Conservation (phyloP, 768 basidiomycete species). For the Psilocybe azurescens region DNA sequence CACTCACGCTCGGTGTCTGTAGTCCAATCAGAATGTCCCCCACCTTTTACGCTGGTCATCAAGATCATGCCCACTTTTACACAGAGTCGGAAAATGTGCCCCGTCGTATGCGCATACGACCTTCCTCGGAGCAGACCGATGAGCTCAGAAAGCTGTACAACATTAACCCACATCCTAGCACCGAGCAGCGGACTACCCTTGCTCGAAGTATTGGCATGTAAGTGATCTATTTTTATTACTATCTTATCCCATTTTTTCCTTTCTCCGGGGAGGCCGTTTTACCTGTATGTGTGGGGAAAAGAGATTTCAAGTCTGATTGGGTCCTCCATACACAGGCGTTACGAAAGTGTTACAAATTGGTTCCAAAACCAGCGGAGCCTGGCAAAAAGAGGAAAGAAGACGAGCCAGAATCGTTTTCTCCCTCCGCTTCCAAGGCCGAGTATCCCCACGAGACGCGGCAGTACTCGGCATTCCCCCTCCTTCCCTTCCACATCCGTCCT, state of each 20-base stretch:
- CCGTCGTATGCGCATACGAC: slow-evolving; percentile 68
- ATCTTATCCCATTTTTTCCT: slow-evolving; percentile 26
- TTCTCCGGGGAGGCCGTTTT: slow-evolving; percentile 2
- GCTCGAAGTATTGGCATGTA: slow-evolving; percentile 79
- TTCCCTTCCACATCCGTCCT: slow-evolving; percentile 49
- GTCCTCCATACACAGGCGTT: slow-evolving; percentile 55
- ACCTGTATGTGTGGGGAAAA: slow-evolving; percentile 22
- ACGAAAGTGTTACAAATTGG: slow-evolving; percentile 85
- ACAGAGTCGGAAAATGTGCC: slow-evolving; percentile 56
- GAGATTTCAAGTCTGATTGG: slow-evolving; percentile 27
- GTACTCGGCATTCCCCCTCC: slow-evolving; percentile 55
- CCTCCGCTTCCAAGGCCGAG: slow-evolving; percentile 32
- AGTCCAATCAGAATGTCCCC: slow-evolving; percentile 37
- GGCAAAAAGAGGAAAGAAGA: slow-evolving; percentile 72
- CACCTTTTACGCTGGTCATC: slow-evolving; percentile 50
- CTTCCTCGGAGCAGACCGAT: slow-evolving; percentile 67
- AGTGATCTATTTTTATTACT: slow-evolving; percentile 41
- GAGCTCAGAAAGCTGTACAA: slow-evolving; percentile 72
- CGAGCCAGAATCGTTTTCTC: slow-evolving; percentile 35
- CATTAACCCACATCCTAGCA: slow-evolving; percentile 67
- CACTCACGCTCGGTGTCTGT: slow-evolving; percentile 40
- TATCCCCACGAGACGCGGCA: slow-evolving; percentile 41
- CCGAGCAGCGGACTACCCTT: slow-evolving; percentile 68
- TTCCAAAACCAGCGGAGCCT: slow-evolving; percentile 87
- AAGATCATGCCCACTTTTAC: slow-evolving; percentile 55